These are phyloP conservation scores for Hyaloperonospora arabidopsidis DNA, from an alignment of 352 stramenopile genomes.

Conservation along the genomic window DNA sequence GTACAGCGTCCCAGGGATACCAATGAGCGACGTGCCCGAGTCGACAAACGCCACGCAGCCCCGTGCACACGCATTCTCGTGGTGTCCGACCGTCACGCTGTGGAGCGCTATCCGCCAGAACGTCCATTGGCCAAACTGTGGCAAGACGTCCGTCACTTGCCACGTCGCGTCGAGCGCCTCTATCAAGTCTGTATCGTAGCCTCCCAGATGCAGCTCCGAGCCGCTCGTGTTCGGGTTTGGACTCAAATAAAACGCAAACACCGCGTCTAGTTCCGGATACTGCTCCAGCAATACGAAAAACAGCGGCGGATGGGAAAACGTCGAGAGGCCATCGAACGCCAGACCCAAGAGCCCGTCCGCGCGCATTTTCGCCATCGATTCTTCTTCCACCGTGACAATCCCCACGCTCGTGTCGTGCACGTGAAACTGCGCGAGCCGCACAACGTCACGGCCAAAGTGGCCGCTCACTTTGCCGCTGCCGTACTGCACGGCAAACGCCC, in stretches of 20 bases:
- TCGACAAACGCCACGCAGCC: constrained; percentile 91
- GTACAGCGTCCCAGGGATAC: constrained; percentile 82
- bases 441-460: constrained; percentile 48
- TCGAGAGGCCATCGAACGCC: constrained; percentile 90
- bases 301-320: constrained; percentile 62
- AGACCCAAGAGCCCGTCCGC: constrained; percentile 94
- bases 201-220: constrained; percentile 67
- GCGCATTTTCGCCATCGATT: constrained; percentile 78
- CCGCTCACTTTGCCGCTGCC: constrained; percentile 65
- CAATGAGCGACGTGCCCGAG: constrained; percentile 95
- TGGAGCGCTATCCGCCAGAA: constrained; percentile 75
- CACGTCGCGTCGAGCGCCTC: constrained; percentile 38
- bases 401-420: constrained; percentile 44
- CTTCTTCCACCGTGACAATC: constrained; percentile 56
- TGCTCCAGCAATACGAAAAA: constrained; percentile 64
- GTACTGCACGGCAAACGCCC: constrained; percentile 62
- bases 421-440: constrained; percentile 41
- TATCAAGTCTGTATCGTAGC: constrained; percentile 56
- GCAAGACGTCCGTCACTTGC: constrained; percentile 65
- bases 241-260: constrained; percentile 96
- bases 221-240: constrained; percentile 74
- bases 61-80: constrained; percentile 35
- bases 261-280: constrained; percentile 50
- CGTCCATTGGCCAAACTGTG: constrained; percentile 76
- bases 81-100: constrained; percentile 44